Percentiles rank a stretch among this genome's conserved stretches.
These are phyloP conservation scores for Cryptococcus sp. DNA, from an alignment of 1,284 basidiomycete genomes.

Conservation along the genomic window DNA sequence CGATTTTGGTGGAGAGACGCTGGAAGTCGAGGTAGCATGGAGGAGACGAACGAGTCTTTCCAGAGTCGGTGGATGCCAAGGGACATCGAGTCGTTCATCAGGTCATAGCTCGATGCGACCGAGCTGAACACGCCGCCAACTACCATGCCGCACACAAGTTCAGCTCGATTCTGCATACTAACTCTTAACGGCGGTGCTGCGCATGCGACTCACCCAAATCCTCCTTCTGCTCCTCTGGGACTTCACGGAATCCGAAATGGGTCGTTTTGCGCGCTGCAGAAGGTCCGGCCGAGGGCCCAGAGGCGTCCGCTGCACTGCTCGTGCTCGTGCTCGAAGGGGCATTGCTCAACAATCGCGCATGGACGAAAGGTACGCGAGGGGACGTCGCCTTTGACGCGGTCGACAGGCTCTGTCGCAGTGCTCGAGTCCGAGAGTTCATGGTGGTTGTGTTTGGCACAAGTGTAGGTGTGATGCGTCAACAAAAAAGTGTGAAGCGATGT, in stretches of 20 bases:
- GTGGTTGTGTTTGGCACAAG: background rate
- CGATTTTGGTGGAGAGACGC: constrained; percentile 46
- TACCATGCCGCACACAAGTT: constrained; percentile 7
- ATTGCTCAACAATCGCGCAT: background rate
- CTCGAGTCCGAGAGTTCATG: too few species aligned
- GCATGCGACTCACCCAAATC: constrained; percentile 53
- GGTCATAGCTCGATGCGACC: constrained; percentile 92
- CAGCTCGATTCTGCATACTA: background rate
- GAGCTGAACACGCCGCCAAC: constrained; percentile 94
- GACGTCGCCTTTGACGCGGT: too few species aligned
- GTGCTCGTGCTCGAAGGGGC: background rate
- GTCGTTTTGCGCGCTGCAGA: constrained; percentile 57
- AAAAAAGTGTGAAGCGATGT: too few species aligned
- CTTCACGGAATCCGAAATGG: constrained; percentile 89
- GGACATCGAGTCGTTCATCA: constrained; percentile 99
- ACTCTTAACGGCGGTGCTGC: background rate
- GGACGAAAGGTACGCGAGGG: background rate
- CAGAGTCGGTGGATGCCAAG: constrained; percentile 94
- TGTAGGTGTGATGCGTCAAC: background rate
- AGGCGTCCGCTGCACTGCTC: background rate
- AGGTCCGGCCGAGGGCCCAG: background rate
- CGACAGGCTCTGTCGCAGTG: too few species aligned
- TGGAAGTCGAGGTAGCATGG: constrained; percentile 66
- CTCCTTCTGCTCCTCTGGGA: constrained; percentile 73
- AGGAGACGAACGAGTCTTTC: constrained; percentile 90